A percentile compares a stretch with the other conserved stretches of the same genome.
Evolutionary conservation across 345 rosid genomes (phyloP).

Genomic region (Combretum micranthum): DNA sequence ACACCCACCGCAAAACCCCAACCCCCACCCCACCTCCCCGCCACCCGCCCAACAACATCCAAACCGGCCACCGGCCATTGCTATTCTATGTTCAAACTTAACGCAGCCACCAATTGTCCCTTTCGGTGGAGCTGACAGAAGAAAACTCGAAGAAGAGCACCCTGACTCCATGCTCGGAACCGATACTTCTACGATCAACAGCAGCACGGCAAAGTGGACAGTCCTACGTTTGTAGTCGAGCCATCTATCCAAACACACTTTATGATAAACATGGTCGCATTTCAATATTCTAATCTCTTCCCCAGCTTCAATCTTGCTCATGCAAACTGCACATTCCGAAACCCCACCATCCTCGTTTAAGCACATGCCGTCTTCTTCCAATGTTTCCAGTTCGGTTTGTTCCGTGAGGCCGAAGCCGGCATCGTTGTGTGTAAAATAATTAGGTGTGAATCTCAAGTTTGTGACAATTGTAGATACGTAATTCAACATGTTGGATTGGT

Average conservation of each 20-base stretch:
- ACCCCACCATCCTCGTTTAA: too few species aligned
- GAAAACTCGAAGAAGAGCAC: slow-evolving; percentile 4
- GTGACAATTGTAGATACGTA: too few species aligned
- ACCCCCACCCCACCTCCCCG: too few species aligned
- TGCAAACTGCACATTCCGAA: slow-evolving; percentile 5
- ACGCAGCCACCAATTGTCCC: slow-evolving; percentile 34
- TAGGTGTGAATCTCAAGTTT: too few species aligned
- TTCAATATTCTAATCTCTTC: slow-evolving; percentile 22
- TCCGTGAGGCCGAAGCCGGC: too few species aligned
- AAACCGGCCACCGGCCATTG: too few species aligned
- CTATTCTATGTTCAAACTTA: not conserved
- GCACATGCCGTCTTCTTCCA: too few species aligned
- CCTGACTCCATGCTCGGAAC: slow-evolving; percentile 5
- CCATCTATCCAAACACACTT: slow-evolving; percentile 32
- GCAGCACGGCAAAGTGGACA: slow-evolving; percentile 37
- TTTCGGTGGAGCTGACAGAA: slow-evolving; percentile 5
- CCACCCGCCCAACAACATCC: too few species aligned
- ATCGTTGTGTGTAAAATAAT: too few species aligned
- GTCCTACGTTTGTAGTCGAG: slow-evolving; percentile 6
- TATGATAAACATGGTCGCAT: slow-evolving; percentile 36
- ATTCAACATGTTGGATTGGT: too few species aligned
- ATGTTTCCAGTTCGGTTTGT: too few species aligned
- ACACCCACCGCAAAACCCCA: too few species aligned
- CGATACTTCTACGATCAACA: slow-evolving; percentile 1
- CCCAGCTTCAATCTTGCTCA: slow-evolving; percentile 16